Conservation (phyloP, 2,329 filamentous ascomycete species). For the Apiospora marii region DNA sequence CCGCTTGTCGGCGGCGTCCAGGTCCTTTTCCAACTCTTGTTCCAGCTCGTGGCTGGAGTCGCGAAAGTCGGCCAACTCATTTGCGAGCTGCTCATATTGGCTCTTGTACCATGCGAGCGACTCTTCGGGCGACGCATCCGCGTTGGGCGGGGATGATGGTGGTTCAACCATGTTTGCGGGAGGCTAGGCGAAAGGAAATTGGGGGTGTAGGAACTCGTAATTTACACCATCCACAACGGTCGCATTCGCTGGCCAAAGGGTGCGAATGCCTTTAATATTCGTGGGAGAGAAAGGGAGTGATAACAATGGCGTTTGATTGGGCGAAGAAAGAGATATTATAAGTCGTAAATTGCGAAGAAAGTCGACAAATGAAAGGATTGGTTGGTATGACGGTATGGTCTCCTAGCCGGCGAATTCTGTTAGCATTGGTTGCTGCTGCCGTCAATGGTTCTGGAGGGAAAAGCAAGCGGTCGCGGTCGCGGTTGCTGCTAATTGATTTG, state of each 20-base stretch:
- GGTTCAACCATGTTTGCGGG: constrained; percentile 60
- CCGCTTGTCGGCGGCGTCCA: constrained; percentile 93
- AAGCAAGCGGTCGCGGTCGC: neutral
- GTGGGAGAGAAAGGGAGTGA: constrained; percentile 12
- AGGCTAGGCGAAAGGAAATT: neutral
- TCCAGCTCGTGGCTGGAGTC: constrained; percentile 93
- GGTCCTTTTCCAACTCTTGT: constrained; percentile 92
- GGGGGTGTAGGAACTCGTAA: neutral
- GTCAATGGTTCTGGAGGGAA: neutral
- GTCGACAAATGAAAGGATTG: constrained; percentile 19
- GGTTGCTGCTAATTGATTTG: constrained; percentile 10
- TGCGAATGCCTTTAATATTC: neutral
- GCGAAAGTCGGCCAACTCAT: constrained; percentile 92
- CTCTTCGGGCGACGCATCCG: constrained; percentile 68
- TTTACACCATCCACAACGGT: constrained; percentile 10
- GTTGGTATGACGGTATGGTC: neutral
- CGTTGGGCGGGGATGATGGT: constrained; percentile 68
- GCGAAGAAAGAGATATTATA: constrained; percentile 6
- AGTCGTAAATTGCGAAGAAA: constrained; percentile 14
- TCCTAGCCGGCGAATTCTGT: neutral
- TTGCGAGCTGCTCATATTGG: constrained; percentile 92
- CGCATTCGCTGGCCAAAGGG: constrained; percentile 15
- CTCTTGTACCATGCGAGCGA: constrained; percentile 93
- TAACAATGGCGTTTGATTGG: constrained; percentile 6
- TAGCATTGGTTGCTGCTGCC: constrained; percentile 7